Evolutionary conservation across 2,329 filamentous ascomycete species (phyloP), one percentile per base, ranked within the genome.

Genomic region (Xylariomycetidae sp.): DNA sequence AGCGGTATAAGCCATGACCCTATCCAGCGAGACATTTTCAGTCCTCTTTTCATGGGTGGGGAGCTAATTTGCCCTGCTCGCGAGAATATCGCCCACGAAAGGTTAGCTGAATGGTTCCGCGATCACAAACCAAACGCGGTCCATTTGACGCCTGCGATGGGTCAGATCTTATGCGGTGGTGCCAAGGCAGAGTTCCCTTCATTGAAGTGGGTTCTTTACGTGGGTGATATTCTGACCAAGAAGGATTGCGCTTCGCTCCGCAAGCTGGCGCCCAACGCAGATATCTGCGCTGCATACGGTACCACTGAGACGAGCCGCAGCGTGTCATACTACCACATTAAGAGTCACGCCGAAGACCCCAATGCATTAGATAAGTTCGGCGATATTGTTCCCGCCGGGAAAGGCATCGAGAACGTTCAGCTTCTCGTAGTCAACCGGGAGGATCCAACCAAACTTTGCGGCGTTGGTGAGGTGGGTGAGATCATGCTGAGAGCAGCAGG

Each of bases 81-180:
- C 37, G 88, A 95, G 42, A 80, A 88, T 48, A 97, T 97, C 39
- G 77, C 82, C 34, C 85, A 96, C 56, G 89, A 95, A 62, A 80
- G 72, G 49, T 69, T 96, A 11, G 82, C 82, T 4, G 88, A 94
- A 53, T 98, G 92, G 92, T 87, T 96, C 73, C 70, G 72, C 33
- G 76, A 82, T 33, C 76, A 85, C 53, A 65, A 73, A 35, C 78
- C 85, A 3, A 94, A 82, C 12, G 85, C 88, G 14, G 88, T 84
- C 10, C 92, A 97, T 61, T 65, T 97, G 25, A 98, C 92, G 2
- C 92, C 92, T 8, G 92, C 92, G 37, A 96, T 97, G 89, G 89
- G 89, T 35, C 87, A 96, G 50, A 92, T 97, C 41, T 67, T 97
- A 2, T 82, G 90, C n/a, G 89, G 88, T 27, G 87, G 85, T 46